Base-by-base conservation (phyloP, 352 stramenopile genomes). In the Phytophthora hybrid region DNA sequence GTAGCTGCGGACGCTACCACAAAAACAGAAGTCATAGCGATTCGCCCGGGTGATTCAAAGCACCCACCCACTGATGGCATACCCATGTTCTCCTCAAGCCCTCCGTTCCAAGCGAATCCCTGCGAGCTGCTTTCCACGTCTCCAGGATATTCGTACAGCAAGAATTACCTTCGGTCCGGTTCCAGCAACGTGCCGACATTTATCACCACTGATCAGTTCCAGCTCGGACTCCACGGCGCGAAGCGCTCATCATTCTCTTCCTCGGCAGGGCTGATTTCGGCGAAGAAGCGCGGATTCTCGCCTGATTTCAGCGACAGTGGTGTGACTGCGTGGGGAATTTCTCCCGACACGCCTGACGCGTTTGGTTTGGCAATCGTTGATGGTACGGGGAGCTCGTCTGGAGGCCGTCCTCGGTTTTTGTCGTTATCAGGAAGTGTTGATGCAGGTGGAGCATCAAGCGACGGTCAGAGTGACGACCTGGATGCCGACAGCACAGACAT, bases 131-230 rank as follows among this genome's bases (percentile, higher is more conserved):
- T 93, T 7, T 94, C 86, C 3, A 93, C 85, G 2, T 93, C 88
- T 4, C 88, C 88, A 31, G 88, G 83, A 0, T 93, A 93, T 63
- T 89, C 81, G 13, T 90, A 92, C 73, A 90, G 77, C 66, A 94
- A 90, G 68, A 88, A 90, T 32, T 91, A 83, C 47, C 73, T 87
- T 56, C 64, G 70, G 49, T 82, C 84, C 21, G 66, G 78, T 46
- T 76, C 79, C 6, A 83, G 85, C 21, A 84, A 71, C 31, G 47
- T 82, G 9, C 83, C 83, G 5, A 89, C 84, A 13, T 89, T 93
- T 52, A 68, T 84, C 19, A 92, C 85, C 13, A 94, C 83, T 0
- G 84, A 92, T 37, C 70, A 81, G 39, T 83, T 80, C 23, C 81
- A 88, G 31, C 55, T 77, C 5, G 67, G 80, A 14, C 61, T 81